Base-by-base conservation (phyloP, 768 basidiomycete species). In the Mycena chlorophos region DNA sequence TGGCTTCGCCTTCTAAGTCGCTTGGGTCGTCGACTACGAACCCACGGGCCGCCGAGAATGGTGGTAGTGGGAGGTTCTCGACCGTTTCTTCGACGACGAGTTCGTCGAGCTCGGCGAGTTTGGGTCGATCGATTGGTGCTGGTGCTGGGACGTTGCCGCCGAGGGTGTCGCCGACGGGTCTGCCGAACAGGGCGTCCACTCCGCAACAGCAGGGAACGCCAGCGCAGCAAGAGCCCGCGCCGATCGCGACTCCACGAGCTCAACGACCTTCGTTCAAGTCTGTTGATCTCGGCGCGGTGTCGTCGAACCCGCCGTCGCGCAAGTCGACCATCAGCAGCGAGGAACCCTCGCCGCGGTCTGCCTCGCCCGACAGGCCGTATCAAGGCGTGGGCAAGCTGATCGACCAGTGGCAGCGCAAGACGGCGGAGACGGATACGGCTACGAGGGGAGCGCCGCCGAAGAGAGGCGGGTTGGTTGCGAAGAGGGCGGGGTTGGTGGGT, bases 361-460 rank as follows among this genome's bases (percentile, higher is more conserved):
- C 88, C 4, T 87, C 88, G 8, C 88, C 89, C 6, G 91, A 94
- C 65, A 78, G 79, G 52, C 87, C 88, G 28, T 94, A 86, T 68
- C 86, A 84, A 65, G 91, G 91, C 31, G 91, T 94, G 40, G 87
- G 89, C 26, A 89, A 80, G 71, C 76, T 94, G 30, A 93, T 94
- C 60, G 89, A 91, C 66, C 84, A 92, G 66, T 94, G 91, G 91
- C 89, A 94, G 69, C 84, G 82, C 55, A 92, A 88, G 71, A 83
- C 86, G 30, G 85, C 80, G 17, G 87, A 86, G 60, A 71, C 73
- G 19, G 84, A 82, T 27, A 49, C 56, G 56, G 12, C 49, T 37
- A 20, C 28, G 45, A 5, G 56, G 34, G 22, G 56, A 28, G 19
- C 39, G 17, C n/a, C 54, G 49, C 49, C 56, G 55, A 49, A 55